Conservation (phyloP, 1,284 basidiomycete species). For the Cystobasidium sp. region DNA sequence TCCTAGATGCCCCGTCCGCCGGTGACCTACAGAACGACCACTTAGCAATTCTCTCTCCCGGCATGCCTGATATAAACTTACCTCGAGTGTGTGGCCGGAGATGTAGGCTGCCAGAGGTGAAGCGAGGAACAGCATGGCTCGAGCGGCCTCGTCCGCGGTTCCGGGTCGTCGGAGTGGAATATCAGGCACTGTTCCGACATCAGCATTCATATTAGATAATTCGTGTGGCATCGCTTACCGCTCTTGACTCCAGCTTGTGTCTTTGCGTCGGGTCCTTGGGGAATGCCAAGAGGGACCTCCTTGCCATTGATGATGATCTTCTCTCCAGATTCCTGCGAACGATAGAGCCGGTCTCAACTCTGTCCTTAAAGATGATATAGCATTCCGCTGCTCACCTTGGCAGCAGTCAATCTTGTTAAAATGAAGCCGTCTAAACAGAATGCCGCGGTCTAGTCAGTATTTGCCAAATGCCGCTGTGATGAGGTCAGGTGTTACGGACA, state of each 20-base stretch:
- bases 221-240: slow-evolving; percentile 46
- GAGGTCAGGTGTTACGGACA: slow-evolving; percentile 64
- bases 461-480: slow-evolving; percentile 60
- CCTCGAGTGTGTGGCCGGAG: slow-evolving; percentile 78
- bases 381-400: not conserved
- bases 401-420: slow-evolving; percentile 48
- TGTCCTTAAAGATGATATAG: not conserved
- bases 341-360: not conserved
- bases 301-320: slow-evolving; percentile 80
- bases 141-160: slow-evolving; percentile 75
- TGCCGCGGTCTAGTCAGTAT: slow-evolving; percentile 56
- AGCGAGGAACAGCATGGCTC: slow-evolving; percentile 54
- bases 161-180: slow-evolving; percentile 80
- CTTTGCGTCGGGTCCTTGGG: slow-evolving; percentile 58
- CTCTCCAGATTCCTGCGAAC: slow-evolving; percentile 73
- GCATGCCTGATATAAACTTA: slow-evolving; percentile 51
- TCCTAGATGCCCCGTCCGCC: slow-evolving; percentile 37
- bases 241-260: slow-evolving; percentile 30
- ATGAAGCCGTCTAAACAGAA: slow-evolving; percentile 43
- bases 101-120: slow-evolving; percentile 80
- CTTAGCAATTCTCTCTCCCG: not conserved
- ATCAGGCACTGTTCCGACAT: slow-evolving; percentile 58
- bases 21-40: slow-evolving; percentile 16
- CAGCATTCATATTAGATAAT: slow-evolving; percentile 55
- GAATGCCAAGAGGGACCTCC: slow-evolving; percentile 79